phyloP scores from a whole-genome alignment of 345 rosid genomes.

The Gossypium anomalum region DNA sequence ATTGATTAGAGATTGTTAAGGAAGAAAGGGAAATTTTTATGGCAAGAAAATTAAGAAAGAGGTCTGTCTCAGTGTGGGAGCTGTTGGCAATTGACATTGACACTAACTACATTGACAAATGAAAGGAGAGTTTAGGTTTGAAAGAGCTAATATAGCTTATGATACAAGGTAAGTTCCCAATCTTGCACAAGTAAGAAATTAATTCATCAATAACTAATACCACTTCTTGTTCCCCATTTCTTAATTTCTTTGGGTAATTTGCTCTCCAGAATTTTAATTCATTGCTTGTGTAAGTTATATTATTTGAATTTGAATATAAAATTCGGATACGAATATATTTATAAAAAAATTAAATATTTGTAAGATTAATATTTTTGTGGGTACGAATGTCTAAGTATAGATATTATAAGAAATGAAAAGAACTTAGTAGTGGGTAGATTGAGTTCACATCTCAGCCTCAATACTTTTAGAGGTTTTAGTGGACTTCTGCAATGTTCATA shows the following conservation, averaged over 20 bases:
- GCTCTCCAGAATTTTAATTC: neutral
- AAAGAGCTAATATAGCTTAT: constrained; percentile 24
- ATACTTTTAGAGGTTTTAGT: neutral
- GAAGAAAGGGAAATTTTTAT: neutral
- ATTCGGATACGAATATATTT: too few relatives aligned
- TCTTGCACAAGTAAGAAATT: neutral
- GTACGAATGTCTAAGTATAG: too few relatives aligned
- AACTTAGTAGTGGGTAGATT: neutral
- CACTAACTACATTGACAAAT: constrained; percentile 33
- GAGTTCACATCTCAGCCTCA: neutral
- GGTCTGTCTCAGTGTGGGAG: constrained; percentile 25
- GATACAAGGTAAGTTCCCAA: constrained; percentile 1
- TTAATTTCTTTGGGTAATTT: neutral
- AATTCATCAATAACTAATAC: neutral
- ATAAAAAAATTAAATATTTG: too few relatives aligned
- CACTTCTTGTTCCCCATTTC: neutral
- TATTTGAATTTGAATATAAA: too few relatives aligned
- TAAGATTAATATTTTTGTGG: too few relatives aligned
- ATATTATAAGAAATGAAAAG: neutral
- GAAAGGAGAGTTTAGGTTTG: constrained; percentile 32
- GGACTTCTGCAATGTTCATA: neutral
- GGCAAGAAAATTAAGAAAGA: constrained; percentile 11
- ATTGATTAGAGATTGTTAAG: neutral
- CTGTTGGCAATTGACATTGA: constrained; percentile 36
- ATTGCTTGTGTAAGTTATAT: too few relatives aligned